A percentile compares a stretch with the other conserved stretches of the same genome.
Conservation (phyloP, 2,329 filamentous ascomycete species). For the Cordyceps pruinosa region DNA sequence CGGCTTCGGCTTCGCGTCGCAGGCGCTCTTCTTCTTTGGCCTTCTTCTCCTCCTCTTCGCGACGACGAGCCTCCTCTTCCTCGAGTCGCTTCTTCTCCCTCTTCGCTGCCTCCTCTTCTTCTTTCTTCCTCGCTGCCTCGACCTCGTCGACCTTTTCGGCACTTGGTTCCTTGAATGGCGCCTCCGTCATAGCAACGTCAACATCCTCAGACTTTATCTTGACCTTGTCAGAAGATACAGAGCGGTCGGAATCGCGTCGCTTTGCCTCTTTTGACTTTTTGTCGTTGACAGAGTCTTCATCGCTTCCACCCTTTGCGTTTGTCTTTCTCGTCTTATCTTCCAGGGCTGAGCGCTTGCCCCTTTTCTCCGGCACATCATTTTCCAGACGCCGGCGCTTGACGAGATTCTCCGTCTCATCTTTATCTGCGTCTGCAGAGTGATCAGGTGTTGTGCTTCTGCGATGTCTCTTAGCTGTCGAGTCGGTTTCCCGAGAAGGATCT, state of each 20-base stretch:
- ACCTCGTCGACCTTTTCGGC: conserved; percentile 26
- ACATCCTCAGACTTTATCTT: conserved; percentile 51
- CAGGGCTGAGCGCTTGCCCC: conserved; percentile 35
- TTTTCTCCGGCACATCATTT: conserved; percentile 43
- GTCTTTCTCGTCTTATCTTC: conserved; percentile 37
- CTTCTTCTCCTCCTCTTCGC: conserved; percentile 26
- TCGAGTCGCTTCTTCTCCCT: conserved; percentile 13
- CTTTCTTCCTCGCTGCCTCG: conserved; percentile 19
- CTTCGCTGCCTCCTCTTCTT: conserved; percentile 24
- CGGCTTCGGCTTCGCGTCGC: conserved; percentile 19
- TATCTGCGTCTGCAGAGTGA: conserved; percentile 42
- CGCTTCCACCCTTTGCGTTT: conserved; percentile 35
- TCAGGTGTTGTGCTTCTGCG: conserved; percentile 54
- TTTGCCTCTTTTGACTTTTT: conserved; percentile 32
- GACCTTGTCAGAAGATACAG: conserved; percentile 41
- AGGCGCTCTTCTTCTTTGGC: conserved; percentile 23
- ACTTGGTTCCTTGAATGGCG: conserved; percentile 24
- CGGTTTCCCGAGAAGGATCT: conserved; percentile 54
- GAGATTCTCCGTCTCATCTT: conserved; percentile 45
- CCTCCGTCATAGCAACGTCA: conserved; percentile 51
- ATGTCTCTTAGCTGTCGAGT: conserved; percentile 50
- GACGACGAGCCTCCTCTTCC: conserved; percentile 17
- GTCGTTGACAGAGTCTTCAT: conserved; percentile 27
- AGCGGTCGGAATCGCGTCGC: conserved; percentile 36
- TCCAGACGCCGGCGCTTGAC: conserved; percentile 53